phyloP scores from a whole-genome alignment of 2,329 filamentous ascomycete genomes.

The Botrytis fabae region DNA sequence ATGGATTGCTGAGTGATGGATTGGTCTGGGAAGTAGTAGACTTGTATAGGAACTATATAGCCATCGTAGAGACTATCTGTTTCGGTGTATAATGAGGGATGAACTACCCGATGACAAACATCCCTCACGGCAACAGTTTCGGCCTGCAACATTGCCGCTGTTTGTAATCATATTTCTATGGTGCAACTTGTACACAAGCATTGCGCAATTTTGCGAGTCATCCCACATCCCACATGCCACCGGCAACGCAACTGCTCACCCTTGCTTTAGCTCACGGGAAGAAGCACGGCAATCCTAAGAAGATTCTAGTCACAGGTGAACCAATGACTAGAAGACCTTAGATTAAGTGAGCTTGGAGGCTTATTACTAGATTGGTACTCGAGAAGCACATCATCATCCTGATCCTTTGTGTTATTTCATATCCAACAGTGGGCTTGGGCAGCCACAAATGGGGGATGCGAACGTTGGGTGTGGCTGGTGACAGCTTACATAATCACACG shows the following conservation, averaged over 20 bases:
- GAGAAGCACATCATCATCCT: background rate
- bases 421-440: background rate
- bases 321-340: background rate
- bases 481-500: background rate
- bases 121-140: background rate
- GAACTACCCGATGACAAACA: background rate
- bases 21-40: background rate
- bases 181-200: background rate
- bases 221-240: constrained; percentile 17
- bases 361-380: background rate
- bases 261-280: background rate
- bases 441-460: background rate
- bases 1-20: background rate
- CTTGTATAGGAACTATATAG: background rate
- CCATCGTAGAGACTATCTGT: background rate
- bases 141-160: background rate
- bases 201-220: background rate
- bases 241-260: background rate
- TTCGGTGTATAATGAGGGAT: background rate
- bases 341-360: background rate
- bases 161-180: background rate
- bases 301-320: background rate
- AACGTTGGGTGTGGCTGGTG: background rate
- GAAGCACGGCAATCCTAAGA: background rate
- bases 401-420: background rate